These are phyloP conservation scores for Pseudogymnoascus sp. DNA, from an alignment of 2,329 filamentous ascomycete species.

Conservation along the genomic window DNA sequence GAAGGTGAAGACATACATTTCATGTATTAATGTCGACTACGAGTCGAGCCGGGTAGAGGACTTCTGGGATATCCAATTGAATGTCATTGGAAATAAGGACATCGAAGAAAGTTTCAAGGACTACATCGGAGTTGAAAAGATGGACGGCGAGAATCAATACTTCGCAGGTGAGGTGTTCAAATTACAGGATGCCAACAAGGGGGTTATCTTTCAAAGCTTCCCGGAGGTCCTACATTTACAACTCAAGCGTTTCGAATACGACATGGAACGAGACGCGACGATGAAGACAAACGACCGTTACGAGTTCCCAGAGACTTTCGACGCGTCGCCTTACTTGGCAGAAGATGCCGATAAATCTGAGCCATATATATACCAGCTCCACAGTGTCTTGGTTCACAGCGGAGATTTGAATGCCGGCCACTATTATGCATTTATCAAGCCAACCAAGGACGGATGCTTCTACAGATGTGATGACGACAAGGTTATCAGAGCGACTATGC, in stretches of 20 bases:
- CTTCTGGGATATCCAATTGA: constrained; percentile 98
- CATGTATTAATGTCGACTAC: constrained; percentile 96
- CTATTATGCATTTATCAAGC: constrained; percentile 96
- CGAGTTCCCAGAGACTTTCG: constrained; percentile 78
- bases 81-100: constrained; percentile 88
- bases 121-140: constrained; percentile 92
- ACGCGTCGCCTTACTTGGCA: constrained; percentile 80
- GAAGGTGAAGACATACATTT: constrained; percentile 98
- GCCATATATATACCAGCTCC: constrained; percentile 83
- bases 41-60: constrained; percentile 94
- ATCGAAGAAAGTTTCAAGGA: constrained; percentile 92
- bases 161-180: constrained; percentile 85
- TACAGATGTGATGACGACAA: constrained; percentile 97
- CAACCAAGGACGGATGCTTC: constrained; percentile 85
- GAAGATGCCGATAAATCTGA: constrained; percentile 82
- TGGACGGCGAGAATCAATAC: constrained; percentile 98
- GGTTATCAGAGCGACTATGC: constrained; percentile 85
- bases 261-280: constrained; percentile 92
- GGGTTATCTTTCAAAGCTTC: constrained; percentile 93
- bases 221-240: constrained; percentile 91
- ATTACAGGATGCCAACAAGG: constrained; percentile 93
- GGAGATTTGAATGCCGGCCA: constrained; percentile 95
- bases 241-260: constrained; percentile 96
- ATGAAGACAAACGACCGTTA: constrained; percentile 97
- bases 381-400: constrained; percentile 92